Evolutionary conservation across 1,284 basidiomycete genomes (phyloP).

Genomic region (Phaffia rhodozyma): DNA sequence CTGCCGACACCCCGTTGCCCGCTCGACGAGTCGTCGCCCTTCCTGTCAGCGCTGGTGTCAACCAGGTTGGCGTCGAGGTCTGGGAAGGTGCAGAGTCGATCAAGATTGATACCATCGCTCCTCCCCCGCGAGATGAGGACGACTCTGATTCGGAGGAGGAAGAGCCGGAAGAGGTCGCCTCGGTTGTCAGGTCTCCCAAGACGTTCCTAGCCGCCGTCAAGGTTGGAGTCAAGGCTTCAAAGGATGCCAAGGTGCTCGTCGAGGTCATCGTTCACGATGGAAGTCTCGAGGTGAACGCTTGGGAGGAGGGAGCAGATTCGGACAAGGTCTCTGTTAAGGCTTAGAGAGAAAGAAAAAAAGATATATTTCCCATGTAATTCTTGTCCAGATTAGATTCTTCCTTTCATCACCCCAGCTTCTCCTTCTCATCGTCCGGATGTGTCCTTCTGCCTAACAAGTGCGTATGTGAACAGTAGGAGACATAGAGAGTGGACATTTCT

Average conservation of each 20-base stretch:
- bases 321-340: too few species aligned
- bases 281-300: slow-evolving; percentile 41
- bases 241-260: slow-evolving; percentile 50
- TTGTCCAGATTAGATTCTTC: too few species aligned
- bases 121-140: slow-evolving; percentile 29
- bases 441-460: too few species aligned
- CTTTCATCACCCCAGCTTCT: too few species aligned
- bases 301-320: slow-evolving; percentile 35
- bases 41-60: slow-evolving; percentile 51
- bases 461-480: too few species aligned
- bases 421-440: too few species aligned
- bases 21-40: slow-evolving; percentile 58
- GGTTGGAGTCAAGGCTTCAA: slow-evolving; percentile 17
- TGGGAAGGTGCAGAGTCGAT: slow-evolving; percentile 78
- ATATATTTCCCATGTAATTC: too few species aligned
- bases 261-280: slow-evolving; percentile 50
- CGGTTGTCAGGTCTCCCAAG: slow-evolving; percentile 19
- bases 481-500: too few species aligned
- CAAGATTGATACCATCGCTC: slow-evolving; percentile 49
- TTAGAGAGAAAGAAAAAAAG: too few species aligned
- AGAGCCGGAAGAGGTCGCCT: slow-evolving; percentile 45
- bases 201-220: slow-evolving; percentile 17
- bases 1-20: slow-evolving; percentile 66
- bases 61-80: slow-evolving; percentile 59
- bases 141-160: slow-evolving; percentile 36